phyloP scores from a whole-genome alignment of 2,329 filamentous ascomycete genomes.

The Apiospora marii region DNA sequence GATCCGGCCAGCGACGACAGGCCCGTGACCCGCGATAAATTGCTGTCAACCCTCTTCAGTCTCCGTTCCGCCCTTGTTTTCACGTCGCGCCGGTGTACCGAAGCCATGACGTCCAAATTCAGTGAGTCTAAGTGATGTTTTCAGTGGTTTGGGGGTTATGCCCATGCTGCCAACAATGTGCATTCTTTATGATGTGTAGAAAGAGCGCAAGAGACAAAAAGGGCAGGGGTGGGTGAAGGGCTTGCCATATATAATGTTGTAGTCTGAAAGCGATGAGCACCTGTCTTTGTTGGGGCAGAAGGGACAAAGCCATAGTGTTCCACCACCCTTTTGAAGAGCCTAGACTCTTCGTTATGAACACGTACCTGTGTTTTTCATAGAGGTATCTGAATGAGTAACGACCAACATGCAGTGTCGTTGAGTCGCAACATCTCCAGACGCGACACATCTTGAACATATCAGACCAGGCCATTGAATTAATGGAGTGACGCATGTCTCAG shows the following conservation, averaged over 20 bases:
- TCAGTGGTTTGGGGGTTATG: neutral
- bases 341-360: neutral
- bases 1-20: neutral
- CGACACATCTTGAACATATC: neutral
- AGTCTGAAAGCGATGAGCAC: neutral
- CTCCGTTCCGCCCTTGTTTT: neutral
- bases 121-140: neutral
- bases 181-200: neutral
- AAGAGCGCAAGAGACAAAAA: neutral
- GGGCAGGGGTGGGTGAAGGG: neutral
- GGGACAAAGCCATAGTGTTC: neutral
- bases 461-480: neutral
- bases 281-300: neutral
- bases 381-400: neutral
- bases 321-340: neutral
- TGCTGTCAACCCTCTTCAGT: neutral
- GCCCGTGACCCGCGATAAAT: neutral
- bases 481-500: neutral
- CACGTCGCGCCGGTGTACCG: neutral
- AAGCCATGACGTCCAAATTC: neutral
- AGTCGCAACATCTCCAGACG: neutral
- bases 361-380: neutral
- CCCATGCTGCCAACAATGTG: conserved; percentile 5
- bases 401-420: neutral
- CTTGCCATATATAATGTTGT: neutral